Evolutionary conservation across 208 protist species (phyloP).

Genomic region (Leishmania lainsoni): DNA sequence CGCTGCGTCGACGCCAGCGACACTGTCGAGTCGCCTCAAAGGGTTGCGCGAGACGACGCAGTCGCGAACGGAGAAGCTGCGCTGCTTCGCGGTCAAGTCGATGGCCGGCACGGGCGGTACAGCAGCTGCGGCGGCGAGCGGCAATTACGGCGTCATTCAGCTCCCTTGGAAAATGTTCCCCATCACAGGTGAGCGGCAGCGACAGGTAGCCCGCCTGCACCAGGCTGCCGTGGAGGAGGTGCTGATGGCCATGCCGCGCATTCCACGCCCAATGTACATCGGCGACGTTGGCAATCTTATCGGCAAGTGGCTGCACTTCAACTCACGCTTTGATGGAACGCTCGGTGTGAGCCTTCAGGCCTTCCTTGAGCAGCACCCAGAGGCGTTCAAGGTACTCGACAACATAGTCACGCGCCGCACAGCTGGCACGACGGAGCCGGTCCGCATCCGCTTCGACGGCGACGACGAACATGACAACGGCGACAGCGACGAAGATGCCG

Average conservation of each 20-base stretch:
- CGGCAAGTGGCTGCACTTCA: constrained; percentile 87
- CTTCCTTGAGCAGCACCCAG: constrained; percentile 72
- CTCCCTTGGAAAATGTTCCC: constrained; percentile 65
- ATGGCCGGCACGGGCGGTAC: constrained; percentile 3
- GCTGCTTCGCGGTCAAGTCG: constrained; percentile 50
- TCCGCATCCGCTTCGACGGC: constrained; percentile 81
- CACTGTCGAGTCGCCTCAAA: constrained; percentile 39
- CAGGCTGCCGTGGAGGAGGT: constrained; percentile 73
- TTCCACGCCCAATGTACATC: constrained; percentile 80
- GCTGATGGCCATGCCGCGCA: constrained; percentile 85
- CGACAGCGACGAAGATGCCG: constrained; percentile 44
- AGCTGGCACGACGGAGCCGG: constrained; percentile 61
- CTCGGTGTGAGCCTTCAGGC: constrained; percentile 74
- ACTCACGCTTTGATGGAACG: constrained; percentile 73
- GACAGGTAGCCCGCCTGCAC: constrained; percentile 46
- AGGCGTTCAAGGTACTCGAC: constrained; percentile 67
- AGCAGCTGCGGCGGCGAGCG: background rate
- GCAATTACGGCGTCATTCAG: constrained; percentile 25
- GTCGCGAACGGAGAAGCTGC: constrained; percentile 38
- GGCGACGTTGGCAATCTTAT: constrained; percentile 88
- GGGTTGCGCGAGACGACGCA: constrained; percentile 12
- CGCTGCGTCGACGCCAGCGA: background rate
- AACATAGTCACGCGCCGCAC: constrained; percentile 72
- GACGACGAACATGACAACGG: constrained; percentile 52
- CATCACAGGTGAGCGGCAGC: constrained; percentile 51